Evolutionary conservation across 768 basidiomycete species (phyloP).

Genomic region (Russula lepida): DNA sequence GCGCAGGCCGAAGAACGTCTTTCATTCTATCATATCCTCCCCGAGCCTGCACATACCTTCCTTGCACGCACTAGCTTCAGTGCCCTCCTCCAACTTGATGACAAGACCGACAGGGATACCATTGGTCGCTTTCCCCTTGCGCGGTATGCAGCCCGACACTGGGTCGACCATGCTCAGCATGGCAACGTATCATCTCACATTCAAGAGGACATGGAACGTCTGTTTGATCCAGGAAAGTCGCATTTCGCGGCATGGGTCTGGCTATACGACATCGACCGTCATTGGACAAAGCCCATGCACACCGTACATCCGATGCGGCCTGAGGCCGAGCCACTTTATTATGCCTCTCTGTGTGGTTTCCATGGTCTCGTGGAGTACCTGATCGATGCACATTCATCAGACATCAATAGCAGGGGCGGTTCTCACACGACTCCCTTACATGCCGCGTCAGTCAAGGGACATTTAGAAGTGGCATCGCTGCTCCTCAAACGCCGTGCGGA

Average conservation of each 20-base stretch:
- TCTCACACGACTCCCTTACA: not conserved
- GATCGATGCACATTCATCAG: not conserved
- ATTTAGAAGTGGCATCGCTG: not conserved
- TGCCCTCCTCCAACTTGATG: too few relatives aligned
- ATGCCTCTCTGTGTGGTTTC: constrained; percentile 3
- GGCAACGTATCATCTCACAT: not conserved
- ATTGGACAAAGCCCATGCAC: too few relatives aligned
- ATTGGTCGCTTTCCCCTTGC: too few relatives aligned
- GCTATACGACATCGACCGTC: too few relatives aligned
- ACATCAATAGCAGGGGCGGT: not conserved
- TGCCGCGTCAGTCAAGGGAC: too few relatives aligned
- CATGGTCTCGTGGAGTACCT: not conserved
- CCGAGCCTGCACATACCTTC: not conserved
- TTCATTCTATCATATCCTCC: constrained; percentile 4
- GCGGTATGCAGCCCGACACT: too few relatives aligned
- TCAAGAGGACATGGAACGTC: not conserved
- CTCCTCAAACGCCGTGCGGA: not conserved
- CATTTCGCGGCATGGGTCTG: constrained; percentile 9
- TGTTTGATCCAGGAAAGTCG: not conserved
- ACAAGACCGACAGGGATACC: too few relatives aligned
- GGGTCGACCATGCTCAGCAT: not conserved
- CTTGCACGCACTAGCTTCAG: not conserved
- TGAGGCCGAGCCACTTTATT: not conserved
- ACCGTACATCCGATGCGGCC: not conserved
- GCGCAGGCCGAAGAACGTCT: not conserved